Conservation (phyloP, 495 filamentous ascomycete genomes). For the Glonium stellatum region DNA sequence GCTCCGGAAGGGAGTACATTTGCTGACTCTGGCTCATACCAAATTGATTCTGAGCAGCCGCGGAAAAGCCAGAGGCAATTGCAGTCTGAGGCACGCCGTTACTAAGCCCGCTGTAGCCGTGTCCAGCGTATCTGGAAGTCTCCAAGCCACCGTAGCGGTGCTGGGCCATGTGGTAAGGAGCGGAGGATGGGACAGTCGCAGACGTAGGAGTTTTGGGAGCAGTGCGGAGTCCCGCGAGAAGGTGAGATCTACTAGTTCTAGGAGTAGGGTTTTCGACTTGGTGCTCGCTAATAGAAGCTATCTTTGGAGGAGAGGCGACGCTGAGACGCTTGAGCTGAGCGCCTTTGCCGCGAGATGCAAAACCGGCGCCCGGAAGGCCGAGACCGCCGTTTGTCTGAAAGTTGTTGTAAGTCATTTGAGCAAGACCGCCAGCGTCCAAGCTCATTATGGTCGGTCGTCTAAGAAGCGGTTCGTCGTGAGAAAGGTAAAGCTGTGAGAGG, state of each 20-base stretch:
- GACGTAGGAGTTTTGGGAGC: conserved; percentile 71
- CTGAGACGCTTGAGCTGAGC: conserved; percentile 78
- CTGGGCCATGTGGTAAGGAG: conserved; percentile 50
- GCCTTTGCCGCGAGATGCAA: conserved; percentile 76
- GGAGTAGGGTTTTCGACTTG: conserved; percentile 64
- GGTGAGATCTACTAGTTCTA: conserved; percentile 86
- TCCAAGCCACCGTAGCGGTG: conserved; percentile 43
- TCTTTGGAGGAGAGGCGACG: conserved; percentile 51
- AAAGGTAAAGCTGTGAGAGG: conserved; percentile 15
- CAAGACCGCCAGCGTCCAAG: conserved; percentile 98
- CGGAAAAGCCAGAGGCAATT: conserved; percentile 49
- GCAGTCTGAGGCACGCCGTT: conserved; percentile 56
- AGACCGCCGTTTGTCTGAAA: conserved; percentile 58
- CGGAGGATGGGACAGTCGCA: conserved; percentile 53
- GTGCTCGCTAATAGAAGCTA: conserved; percentile 61
- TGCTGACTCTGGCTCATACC: conserved; percentile 43
- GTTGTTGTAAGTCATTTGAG: conserved; percentile 93
- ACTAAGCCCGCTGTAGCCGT: conserved; percentile 35
- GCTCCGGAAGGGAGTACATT: conserved; percentile 67
- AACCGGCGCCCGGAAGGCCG: conserved; percentile 66
- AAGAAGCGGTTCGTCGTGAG: background rate
- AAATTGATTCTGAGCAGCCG: conserved; percentile 35
- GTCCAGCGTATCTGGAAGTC: conserved; percentile 39
- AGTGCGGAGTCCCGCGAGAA: conserved; percentile 88
- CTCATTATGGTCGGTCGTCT: conserved; percentile 47